phyloP scores from a whole-genome alignment of 768 basidiomycete genomes.

The Mycena kentingensis region DNA sequence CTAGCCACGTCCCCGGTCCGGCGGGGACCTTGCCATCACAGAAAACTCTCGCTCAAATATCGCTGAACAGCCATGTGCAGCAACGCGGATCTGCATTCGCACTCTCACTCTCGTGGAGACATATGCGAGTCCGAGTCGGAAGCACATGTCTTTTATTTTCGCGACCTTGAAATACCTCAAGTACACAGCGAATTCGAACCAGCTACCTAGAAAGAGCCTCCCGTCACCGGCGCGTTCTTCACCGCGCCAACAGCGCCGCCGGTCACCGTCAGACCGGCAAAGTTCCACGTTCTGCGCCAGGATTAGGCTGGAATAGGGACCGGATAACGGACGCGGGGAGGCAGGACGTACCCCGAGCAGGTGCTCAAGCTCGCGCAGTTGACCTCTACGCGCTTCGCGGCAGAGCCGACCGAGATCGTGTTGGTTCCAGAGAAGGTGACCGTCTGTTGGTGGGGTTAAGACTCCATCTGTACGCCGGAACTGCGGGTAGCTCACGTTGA shows the following conservation, averaged over 20 bases:
- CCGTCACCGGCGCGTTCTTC: conserved; percentile 23
- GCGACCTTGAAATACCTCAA: no score
- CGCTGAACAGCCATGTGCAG: no score
- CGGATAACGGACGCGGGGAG: neutral
- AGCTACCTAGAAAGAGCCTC: conserved; percentile 21
- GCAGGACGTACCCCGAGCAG: conserved; percentile 17
- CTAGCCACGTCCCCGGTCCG: no score
- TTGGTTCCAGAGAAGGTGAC: conserved; percentile 25
- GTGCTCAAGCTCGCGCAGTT: conserved; percentile 25
- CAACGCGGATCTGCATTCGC: no score
- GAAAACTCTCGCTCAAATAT: no score
- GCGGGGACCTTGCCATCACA: no score
- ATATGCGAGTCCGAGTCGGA: no score
- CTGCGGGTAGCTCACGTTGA: conserved; percentile 13
- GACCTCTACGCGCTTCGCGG: conserved; percentile 23
- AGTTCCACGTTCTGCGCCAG: no score
- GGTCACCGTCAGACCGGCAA: conserved; percentile 21
- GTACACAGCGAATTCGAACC: neutral
- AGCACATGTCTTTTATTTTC: no score
- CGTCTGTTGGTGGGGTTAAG: conserved; percentile 7
- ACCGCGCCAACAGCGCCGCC: conserved; percentile 22
- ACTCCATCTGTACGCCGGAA: neutral
- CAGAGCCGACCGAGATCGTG: conserved; percentile 20
- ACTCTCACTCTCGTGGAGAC: no score
- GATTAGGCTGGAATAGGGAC: no score